phyloP scores from a whole-genome alignment of 1,284 basidiomycete genomes.

The Irpex sp. region DNA sequence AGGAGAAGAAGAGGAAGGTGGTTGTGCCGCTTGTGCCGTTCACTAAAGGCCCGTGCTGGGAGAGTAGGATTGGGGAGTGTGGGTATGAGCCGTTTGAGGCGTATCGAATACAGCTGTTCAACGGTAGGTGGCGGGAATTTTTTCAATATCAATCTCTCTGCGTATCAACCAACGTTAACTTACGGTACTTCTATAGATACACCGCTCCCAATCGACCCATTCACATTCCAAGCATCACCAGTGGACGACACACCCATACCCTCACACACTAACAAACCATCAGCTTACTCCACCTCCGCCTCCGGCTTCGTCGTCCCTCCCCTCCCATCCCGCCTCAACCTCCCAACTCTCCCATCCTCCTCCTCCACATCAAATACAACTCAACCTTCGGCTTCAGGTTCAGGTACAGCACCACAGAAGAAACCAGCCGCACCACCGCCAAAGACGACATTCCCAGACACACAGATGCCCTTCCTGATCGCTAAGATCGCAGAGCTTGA shows the following conservation, averaged over 20 bases:
- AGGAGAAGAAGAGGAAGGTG: conserved; percentile 60
- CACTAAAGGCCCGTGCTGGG: conserved; percentile 74
- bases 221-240: conserved; percentile 58
- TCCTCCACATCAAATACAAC: too few relatives aligned
- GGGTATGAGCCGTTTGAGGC: conserved; percentile 58
- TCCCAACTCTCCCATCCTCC: too few relatives aligned
- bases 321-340: conserved; percentile 26
- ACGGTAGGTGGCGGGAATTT: too few relatives aligned
- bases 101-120: conserved; percentile 72
- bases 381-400: too few relatives aligned
- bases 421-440: too few relatives aligned
- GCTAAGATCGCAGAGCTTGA: conserved; percentile 50
- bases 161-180: too few relatives aligned
- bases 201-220: conserved; percentile 69
- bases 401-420: too few relatives aligned
- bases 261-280: too few relatives aligned
- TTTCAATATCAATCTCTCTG: too few relatives aligned
- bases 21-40: conserved; percentile 73
- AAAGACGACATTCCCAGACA: conserved; percentile 64
- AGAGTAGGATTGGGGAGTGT: conserved; percentile 54
- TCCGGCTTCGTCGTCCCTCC: conserved; percentile 33
- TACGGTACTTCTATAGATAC: too few relatives aligned
- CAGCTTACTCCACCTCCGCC: too few relatives aligned
- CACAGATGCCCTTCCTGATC: conserved; percentile 52
- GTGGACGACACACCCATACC: conserved; percentile 14